phyloP scores from a whole-genome alignment of 192 early-diverging fungal genomes.

The Phlyctochytrium planicorne region DNA sequence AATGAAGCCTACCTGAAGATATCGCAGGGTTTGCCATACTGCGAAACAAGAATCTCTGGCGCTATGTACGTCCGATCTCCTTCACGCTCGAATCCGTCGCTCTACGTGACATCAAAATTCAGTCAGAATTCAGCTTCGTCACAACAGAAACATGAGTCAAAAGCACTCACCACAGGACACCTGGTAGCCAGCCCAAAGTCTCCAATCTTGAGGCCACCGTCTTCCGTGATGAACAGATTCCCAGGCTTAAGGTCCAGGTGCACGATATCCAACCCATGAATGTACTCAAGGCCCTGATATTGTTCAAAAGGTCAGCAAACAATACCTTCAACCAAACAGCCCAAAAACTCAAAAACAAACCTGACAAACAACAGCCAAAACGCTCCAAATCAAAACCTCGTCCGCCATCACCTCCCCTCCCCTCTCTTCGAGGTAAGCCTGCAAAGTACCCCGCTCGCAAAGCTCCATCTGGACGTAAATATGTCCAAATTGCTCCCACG shows the following conservation, averaged over 20 bases:
- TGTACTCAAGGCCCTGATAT: constrained; percentile 36
- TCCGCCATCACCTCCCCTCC: constrained; percentile 36
- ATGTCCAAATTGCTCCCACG: constrained; percentile 91
- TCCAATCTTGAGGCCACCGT: constrained; percentile 11
- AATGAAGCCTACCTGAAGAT: constrained; percentile 68
- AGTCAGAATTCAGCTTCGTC: constrained; percentile 19
- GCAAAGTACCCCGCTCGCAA: constrained; percentile 71
- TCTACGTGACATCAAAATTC: constrained; percentile 10
- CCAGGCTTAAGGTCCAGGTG: constrained; percentile 18
- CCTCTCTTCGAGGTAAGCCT: constrained; percentile 31
- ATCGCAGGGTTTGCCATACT: constrained; percentile 78
- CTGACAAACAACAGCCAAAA: constrained; percentile 59
- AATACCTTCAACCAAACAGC: constrained; percentile 72
- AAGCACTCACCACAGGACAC: constrained; percentile 54
- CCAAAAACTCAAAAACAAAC: constrained; percentile 85
- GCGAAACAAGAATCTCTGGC: constrained; percentile 72
- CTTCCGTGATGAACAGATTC: constrained; percentile 16
- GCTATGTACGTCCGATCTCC: constrained; percentile 95
- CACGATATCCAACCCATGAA: constrained; percentile 7
- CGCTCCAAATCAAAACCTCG: constrained; percentile 72
- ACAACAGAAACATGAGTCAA: constrained; percentile 23
- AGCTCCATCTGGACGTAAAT: constrained; percentile 90
- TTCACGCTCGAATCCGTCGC: constrained; percentile 62
- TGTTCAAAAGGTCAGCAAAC: constrained; percentile 68
- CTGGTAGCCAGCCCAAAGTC: constrained; percentile 54